Conservation (phyloP, 148 eudicot genomes). For the Camellia granthamiana region DNA sequence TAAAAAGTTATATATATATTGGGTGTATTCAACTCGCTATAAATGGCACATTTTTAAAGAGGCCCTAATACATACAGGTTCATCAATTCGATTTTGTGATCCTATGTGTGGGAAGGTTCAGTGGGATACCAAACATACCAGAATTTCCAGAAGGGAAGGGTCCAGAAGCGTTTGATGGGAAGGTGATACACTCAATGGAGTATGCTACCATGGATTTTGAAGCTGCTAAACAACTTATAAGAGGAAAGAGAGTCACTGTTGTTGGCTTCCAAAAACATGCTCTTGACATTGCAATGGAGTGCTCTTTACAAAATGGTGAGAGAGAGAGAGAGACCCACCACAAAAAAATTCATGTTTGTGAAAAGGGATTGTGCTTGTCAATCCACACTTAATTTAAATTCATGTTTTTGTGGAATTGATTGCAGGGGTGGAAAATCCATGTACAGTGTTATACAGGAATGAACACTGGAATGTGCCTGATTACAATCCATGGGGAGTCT, state of each 20-base stretch:
- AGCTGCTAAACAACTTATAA: conserved; percentile 34
- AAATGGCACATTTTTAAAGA: too few species aligned
- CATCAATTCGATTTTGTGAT: conserved; percentile 48
- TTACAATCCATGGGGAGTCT: conserved; percentile 42
- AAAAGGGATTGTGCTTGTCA: too few species aligned
- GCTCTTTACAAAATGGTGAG: conserved; percentile 46
- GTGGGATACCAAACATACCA: conserved; percentile 55
- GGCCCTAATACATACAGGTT: conserved; percentile 25
- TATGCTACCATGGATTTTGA: conserved; percentile 39
- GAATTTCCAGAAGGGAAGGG: conserved; percentile 57
- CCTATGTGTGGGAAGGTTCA: conserved; percentile 61
- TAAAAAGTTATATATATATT: too few species aligned
- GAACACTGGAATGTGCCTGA: conserved; percentile 59
- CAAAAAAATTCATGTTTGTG: too few species aligned
- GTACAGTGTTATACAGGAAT: conserved; percentile 47
- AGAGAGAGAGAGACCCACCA: too few species aligned
- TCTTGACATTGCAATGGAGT: conserved; percentile 62
- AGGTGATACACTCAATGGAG: conserved; percentile 70
- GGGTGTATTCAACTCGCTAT: too few species aligned
- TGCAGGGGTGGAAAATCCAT: conserved; percentile 52
- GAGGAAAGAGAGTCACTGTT: conserved; percentile 49
- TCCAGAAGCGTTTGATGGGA: conserved; percentile 50
- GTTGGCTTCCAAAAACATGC: conserved; percentile 70
- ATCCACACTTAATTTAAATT: too few species aligned
- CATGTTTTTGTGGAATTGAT: too few species aligned